Evolutionary conservation across 2,329 filamentous ascomycete species (phyloP).

Genomic region (Zymoseptoria passerinii): DNA sequence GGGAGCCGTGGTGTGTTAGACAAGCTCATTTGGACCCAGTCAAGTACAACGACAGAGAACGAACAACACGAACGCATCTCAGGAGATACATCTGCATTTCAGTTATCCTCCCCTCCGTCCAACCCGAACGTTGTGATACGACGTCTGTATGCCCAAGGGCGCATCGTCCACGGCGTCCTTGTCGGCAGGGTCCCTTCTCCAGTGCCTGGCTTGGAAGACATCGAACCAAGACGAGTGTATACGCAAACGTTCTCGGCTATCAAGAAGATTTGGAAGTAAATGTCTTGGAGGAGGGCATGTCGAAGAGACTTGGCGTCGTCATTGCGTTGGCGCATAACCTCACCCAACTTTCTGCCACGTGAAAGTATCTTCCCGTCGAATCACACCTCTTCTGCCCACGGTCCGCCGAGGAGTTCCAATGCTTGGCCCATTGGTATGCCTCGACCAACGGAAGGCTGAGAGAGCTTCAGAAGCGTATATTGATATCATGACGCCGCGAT

Average conservation of each 20-base stretch:
- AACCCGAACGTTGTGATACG: not conserved
- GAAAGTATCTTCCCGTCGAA: not conserved
- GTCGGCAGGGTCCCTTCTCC: not conserved
- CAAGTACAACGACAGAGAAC: not conserved
- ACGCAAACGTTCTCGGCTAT: not conserved
- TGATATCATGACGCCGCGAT: not conserved
- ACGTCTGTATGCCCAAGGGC: not conserved
- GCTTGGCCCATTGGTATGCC: not conserved
- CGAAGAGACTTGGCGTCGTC: not conserved
- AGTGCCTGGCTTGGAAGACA: not conserved
- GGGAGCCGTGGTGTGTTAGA: not conserved
- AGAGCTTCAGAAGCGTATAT: not conserved
- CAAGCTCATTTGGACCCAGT: not conserved
- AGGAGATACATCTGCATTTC: not conserved
- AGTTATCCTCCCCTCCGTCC: not conserved
- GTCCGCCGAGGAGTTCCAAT: not conserved
- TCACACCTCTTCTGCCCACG: not conserved
- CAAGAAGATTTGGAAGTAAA: not conserved
- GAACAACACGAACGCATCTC: not conserved
- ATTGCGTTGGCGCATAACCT: not conserved
- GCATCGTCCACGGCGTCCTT: not conserved
- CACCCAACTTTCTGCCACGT: not conserved
- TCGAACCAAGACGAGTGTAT: not conserved
- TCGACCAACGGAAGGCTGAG: not conserved
- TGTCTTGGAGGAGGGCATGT: not conserved